A percentile compares a stretch with the other conserved stretches of the same genome.
Conservation (phyloP, 192 early-diverging fungal genomes). For the Coemansia guatemalensis region DNA sequence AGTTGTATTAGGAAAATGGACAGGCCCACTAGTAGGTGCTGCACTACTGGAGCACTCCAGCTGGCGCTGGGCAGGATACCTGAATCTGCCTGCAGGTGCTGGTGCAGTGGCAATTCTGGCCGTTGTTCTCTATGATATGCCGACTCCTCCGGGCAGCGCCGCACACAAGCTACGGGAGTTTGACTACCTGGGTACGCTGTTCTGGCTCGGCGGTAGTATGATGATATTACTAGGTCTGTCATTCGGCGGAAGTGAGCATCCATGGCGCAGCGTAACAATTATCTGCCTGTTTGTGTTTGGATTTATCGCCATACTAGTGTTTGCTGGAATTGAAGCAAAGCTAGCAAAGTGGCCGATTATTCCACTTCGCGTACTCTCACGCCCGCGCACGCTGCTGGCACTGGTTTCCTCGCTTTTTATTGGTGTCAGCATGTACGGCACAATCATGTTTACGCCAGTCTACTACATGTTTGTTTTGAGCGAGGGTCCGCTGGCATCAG, state of each 20-base stretch:
- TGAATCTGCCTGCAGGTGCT: constrained; percentile 72
- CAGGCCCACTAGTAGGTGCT: constrained; percentile 71
- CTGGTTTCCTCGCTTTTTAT: constrained; percentile 38
- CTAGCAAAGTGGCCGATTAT: constrained; percentile 71
- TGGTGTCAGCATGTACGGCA: constrained; percentile 49
- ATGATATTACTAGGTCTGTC: constrained; percentile 58
- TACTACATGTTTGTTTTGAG: constrained; percentile 44
- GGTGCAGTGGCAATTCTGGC: constrained; percentile 54
- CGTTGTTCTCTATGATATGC: constrained; percentile 60
- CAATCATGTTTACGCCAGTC: constrained; percentile 54
- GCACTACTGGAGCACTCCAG: constrained; percentile 59
- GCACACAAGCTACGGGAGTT: constrained; percentile 50
- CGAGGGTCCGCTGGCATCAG: constrained; percentile 23
- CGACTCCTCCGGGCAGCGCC: constrained; percentile 34
- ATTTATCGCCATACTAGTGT: constrained; percentile 38
- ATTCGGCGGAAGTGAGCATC: constrained; percentile 61
- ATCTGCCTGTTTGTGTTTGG: constrained; percentile 54
- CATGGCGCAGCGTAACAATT: constrained; percentile 56
- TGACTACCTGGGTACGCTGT: constrained; percentile 58
- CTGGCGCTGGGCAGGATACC: constrained; percentile 77
- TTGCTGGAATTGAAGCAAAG: constrained; percentile 59
- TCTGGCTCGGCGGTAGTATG: constrained; percentile 55
- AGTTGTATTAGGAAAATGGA: constrained; percentile 60
- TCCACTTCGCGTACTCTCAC: constrained; percentile 33
- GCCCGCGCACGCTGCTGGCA: constrained; percentile 29